Evolutionary conservation across 23 red algal genomes (phyloP), one percentile per base, ranked within the genome.

Genomic region (Cyanidium caldarium): DNA sequence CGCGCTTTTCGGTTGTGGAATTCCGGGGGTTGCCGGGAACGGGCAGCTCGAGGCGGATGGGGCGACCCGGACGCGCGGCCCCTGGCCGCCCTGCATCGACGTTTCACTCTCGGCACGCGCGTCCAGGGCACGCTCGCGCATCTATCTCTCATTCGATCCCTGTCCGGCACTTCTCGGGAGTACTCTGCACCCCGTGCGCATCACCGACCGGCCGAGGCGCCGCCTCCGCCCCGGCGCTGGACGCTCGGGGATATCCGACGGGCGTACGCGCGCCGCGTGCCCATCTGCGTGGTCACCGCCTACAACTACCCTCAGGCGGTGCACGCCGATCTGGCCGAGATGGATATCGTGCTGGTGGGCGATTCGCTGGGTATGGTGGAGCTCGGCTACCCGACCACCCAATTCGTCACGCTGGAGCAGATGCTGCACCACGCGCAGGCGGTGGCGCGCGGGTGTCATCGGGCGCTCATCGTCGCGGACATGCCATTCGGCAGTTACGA

Each of bases 401-500:
- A 98, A 68, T 40, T 70, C 29, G 92, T 98, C 34, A 89, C 84
- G 1, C 35, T 98, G 0, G 84, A 80, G 0, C 72, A 98, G 19
- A 98, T 98, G 92, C 68, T 98, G 36, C 84, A 98, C 46, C 92
- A 98, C 44, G 57, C 73, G 3, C 65, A 61, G 29, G 92, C 92
- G 12, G 80, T 86, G 0, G 77, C 70, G 16, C 68, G 77, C 21
- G 92, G 78, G 1, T 77, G 77, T 1, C 34, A 44, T 1, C 57
- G 66, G 19, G 68, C 84, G n/a, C 57, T 88, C 3, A 68, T 98
- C 30, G 71, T 98, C 12, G 92, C 58, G 25, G 92, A 98, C 56
- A 56, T 98, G 37, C 92, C 92, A 34, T 98, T 98, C 44, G 92
- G 92, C 28, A 73, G 34, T 45, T 98, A 88, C 65, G 84, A 98